Evolutionary conservation across 2,329 filamentous ascomycete species (phyloP).

Genomic region (Colletotrichum sp.): DNA sequence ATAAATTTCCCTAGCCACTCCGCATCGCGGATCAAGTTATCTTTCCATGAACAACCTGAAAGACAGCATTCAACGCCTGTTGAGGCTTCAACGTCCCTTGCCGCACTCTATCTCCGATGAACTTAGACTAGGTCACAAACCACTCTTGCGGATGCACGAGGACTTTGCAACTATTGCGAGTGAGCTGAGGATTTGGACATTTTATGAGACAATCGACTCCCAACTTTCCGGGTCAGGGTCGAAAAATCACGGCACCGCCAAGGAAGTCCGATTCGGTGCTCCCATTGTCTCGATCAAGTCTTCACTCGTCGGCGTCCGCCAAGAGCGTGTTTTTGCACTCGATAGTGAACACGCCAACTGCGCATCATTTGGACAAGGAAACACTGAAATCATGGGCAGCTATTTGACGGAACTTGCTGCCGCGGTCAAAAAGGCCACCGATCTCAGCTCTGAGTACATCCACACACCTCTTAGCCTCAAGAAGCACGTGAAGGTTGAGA

Average conservation of each 20-base stretch:
- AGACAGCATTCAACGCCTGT: conserved; percentile 55
- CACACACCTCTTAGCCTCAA: conserved; percentile 56
- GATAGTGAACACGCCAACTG: conserved; percentile 61
- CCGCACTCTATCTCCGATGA: conserved; percentile 55
- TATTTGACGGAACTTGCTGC: conserved; percentile 34
- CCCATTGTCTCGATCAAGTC: conserved; percentile 65
- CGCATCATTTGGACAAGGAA: conserved; percentile 57
- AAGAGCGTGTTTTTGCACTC: conserved; percentile 57
- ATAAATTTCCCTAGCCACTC: conserved; percentile 47
- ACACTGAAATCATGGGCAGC: conserved; percentile 49
- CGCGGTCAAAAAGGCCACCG: conserved; percentile 41
- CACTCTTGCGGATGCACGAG: conserved; percentile 55
- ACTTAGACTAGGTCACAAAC: conserved; percentile 54
- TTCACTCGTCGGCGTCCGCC: conserved; percentile 53
- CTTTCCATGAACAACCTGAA: conserved; percentile 63
- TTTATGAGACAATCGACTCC: conserved; percentile 68
- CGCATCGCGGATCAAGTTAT: conserved; percentile 68
- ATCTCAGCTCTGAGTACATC: conserved; percentile 33
- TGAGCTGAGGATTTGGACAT: conserved; percentile 66
- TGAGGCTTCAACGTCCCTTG: conserved; percentile 56
- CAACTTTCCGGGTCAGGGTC: conserved; percentile 51
- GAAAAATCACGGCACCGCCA: conserved; percentile 33
- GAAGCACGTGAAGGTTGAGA: conserved; percentile 60
- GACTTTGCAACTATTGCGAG: conserved; percentile 61
- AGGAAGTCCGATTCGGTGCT: conserved; percentile 62